phyloP scores from a whole-genome alignment of 2,329 filamentous ascomycete genomes.

The Dendrostoma leiphaemia region DNA sequence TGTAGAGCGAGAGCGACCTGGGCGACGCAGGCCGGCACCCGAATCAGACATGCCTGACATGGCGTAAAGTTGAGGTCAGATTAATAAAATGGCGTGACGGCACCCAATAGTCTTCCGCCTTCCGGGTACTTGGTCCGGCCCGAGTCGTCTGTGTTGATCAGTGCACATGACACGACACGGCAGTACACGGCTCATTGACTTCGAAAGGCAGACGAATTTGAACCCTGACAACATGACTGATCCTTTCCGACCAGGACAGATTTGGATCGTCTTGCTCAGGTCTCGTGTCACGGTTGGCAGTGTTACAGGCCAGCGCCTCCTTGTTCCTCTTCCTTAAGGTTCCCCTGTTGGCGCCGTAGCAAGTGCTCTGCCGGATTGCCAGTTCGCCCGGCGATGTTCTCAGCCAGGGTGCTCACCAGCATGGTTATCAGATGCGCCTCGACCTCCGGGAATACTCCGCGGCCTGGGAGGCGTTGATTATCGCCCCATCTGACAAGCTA shows the following conservation, averaged over 20 bases:
- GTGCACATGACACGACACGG: background rate
- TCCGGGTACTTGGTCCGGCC: background rate
- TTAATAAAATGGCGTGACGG: conserved; percentile 2
- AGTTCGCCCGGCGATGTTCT: too few species aligned
- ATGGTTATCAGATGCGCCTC: background rate
- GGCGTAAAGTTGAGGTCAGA: background rate
- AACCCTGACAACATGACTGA: background rate
- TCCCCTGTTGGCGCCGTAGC: too few species aligned
- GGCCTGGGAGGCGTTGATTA: background rate
- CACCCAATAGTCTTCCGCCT: background rate
- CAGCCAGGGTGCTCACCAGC: background rate
- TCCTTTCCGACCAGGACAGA: too few species aligned
- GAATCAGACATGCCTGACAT: background rate
- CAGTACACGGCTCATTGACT: background rate
- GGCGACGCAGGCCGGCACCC: background rate
- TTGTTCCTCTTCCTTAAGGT: too few species aligned
- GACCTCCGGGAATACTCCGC: background rate
- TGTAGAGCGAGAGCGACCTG: too few species aligned
- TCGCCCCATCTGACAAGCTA: conserved; percentile 7
- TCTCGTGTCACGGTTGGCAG: too few species aligned
- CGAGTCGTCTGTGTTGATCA: background rate
- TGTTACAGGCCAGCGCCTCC: too few species aligned
- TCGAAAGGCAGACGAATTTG: background rate
- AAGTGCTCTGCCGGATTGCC: too few species aligned
- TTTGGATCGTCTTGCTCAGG: conserved; percentile 20